phyloP scores from a whole-genome alignment of 768 basidiomycete species.

The Megacollybia marginata region DNA sequence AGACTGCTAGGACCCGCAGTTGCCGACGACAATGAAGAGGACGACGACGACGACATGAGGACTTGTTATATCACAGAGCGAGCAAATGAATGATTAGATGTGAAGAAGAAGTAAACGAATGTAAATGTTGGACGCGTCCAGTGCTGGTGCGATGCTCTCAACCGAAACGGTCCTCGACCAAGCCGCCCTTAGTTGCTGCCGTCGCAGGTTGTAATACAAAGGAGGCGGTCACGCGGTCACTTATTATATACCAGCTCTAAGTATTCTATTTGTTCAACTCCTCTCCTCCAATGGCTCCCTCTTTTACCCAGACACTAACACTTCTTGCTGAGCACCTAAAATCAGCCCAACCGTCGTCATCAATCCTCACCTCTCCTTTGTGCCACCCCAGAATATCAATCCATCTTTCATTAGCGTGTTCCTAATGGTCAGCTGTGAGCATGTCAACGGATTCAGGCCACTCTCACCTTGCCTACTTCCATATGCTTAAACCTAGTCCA shows the following conservation, averaged over 20 bases:
- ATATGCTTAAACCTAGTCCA: constrained; percentile 26
- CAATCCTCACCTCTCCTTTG: constrained; percentile 18
- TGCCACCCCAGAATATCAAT: constrained; percentile 21
- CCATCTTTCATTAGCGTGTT: constrained; percentile 20
- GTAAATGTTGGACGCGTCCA: no score
- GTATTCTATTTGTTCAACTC: constrained; percentile 5
- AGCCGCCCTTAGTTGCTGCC: no score
- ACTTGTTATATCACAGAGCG: no score
- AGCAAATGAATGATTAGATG: no score
- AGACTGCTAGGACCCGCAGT: constrained; percentile 40
- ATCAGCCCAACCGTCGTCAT: constrained; percentile 33
- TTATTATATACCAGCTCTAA: no score
- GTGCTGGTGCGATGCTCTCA: no score
- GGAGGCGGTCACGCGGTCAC: no score
- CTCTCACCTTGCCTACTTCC: constrained; percentile 35
- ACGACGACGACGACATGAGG: constrained; percentile 30
- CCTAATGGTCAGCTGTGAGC: neutral
- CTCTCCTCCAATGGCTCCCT: constrained; percentile 11
- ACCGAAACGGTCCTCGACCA: no score
- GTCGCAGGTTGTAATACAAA: no score
- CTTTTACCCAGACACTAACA: constrained; percentile 16
- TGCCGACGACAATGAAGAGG: constrained; percentile 36
- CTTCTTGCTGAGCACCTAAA: constrained; percentile 14
- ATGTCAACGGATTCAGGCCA: neutral
- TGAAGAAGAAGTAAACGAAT: no score